Evolutionary conservation across 2,329 filamentous ascomycete genomes (phyloP), one percentile per base, ranked within the genome.

Genomic region (Emmonsia crescens): DNA sequence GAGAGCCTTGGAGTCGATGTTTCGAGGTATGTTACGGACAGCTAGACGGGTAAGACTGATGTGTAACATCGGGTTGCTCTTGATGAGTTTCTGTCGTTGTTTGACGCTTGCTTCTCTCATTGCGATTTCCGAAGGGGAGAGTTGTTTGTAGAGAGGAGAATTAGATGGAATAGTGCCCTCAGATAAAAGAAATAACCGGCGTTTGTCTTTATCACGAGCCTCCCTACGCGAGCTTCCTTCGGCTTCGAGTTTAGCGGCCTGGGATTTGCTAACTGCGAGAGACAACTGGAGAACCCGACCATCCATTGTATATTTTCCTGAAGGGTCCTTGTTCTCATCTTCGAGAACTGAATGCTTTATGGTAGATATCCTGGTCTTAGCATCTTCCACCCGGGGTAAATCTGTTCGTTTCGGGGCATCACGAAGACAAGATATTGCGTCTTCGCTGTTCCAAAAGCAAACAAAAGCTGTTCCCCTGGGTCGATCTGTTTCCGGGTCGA

Each of bases 381-480:
- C 70, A 12, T 73, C 71, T 60, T 74, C 71, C 55, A 71, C 69
- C 24, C 80, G 76, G 63, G 80, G 76, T 12, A 67, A 62, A n/a
- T 74, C 68, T 0, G 69, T 69, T 36, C 72, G 73, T 31, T 82
- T 84, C 0, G 94, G 94, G 1, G 91, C 89, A 16, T 80, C 82
- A 66, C 85, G 87, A 64, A 96, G 79, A 72, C 94, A 97, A 24
- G 80, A 74, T 71, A 87, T 85, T 66, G 87, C 89, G 70, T 96
- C 90, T 24, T 88, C 84, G 44, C 80, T 77, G 57, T 88, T 86
- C 76, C 87, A 87, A 77, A 99, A 99, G 77, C 91, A 96, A 36
- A 97, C 93, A 70, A 99, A 99, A 3, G 88, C 94, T 38, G 93
- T 97, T 31, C 94, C 94, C 56, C 89, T 90, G 1, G 94, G 90